Base-by-base conservation (phyloP, 176 grass and related monocot genomes). In the Eleusine coracana region DNA sequence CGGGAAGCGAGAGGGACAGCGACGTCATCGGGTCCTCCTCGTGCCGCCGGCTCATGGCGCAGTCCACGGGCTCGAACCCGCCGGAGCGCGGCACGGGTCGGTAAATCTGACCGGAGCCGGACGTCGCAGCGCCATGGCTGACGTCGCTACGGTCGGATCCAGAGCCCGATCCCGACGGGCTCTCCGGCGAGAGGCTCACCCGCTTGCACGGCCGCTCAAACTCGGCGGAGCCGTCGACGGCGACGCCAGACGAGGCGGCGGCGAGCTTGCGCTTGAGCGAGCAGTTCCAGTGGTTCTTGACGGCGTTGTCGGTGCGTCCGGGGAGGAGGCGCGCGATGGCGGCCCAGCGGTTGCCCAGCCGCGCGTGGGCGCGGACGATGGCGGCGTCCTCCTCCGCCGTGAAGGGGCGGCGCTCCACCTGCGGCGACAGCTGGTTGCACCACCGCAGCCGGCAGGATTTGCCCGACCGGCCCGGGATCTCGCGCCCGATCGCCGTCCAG, bases 261-360 rank as follows among this genome's bases (percentile, higher is more conserved):
- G 23, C 61, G 73, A 91, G 83, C 92, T 89, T 90, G 13, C 96
- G 91, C 90, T 98, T 98, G 42, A 99, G 93, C 13, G 97, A 95
- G 68, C 93, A 99, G 75, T 99, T 99, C 93, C 97, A 99, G 73
- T 99, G 97, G 79, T 99, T 99, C 87, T 99, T 99, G 25, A 99
- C 94, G 76, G 97, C 93, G 88, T 99, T 99, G 83, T 99, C 97
- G 31, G 97, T 99, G 77, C 97, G 97, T 0, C 97, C 97, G 0
- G 88, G 91, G 0, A 99, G 89, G 0, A 90, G 89, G 0, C 97
- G 89, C n/a, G 97, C 93, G 79, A 99, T 99, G 74, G 97, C 91
- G 13, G 97, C 97, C 97, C 97, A 99, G 2, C 92, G 83, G 81
- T 99, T 99, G 0, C 97, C 93, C 4, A 93, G 66, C n/a, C 87